Evolutionary conservation across 139 green algal genomes (phyloP).

Genomic region (Volvox reticuliferus): DNA sequence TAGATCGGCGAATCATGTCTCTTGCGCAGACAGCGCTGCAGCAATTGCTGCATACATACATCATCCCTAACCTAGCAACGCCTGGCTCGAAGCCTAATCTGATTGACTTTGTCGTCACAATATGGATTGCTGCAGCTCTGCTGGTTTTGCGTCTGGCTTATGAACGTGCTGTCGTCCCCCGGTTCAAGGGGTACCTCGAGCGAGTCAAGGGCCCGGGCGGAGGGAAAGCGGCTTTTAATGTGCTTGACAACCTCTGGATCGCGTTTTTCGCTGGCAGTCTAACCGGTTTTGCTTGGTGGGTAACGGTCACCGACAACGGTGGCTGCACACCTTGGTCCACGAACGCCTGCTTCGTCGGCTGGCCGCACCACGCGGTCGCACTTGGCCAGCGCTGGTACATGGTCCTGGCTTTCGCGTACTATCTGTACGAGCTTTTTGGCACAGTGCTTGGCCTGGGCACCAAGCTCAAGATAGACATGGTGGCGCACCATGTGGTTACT

Average conservation of each 20-base stretch:
- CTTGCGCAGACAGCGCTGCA: not conserved
- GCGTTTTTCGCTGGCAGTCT: constrained; percentile 15
- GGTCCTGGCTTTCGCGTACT: constrained; percentile 59
- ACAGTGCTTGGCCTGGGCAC: constrained; percentile 54
- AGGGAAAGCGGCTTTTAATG: not conserved
- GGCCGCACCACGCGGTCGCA: constrained; percentile 46
- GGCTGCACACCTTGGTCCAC: constrained; percentile 58
- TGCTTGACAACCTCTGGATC: constrained; percentile 47
- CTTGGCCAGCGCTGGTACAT: constrained; percentile 44
- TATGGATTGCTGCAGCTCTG: constrained; percentile 3
- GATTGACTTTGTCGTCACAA: not conserved
- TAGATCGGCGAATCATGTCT: not conserved
- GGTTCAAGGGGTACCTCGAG: not conserved
- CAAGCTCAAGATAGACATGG: constrained; percentile 64
- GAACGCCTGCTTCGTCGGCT: constrained; percentile 47
- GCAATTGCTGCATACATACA: not conserved
- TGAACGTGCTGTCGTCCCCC: constrained; percentile 7
- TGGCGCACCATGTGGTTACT: constrained; percentile 66
- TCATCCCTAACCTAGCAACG: not conserved
- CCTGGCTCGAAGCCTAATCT: not conserved
- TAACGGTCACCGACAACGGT: constrained; percentile 49
- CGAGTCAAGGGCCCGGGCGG: not conserved
- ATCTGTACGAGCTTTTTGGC: constrained; percentile 66
- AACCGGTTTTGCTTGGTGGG: constrained; percentile 40
- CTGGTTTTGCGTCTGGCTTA: not conserved